Conservation (phyloP, 2,329 filamentous ascomycete genomes). For the Sporothrix variecibatus region DNA sequence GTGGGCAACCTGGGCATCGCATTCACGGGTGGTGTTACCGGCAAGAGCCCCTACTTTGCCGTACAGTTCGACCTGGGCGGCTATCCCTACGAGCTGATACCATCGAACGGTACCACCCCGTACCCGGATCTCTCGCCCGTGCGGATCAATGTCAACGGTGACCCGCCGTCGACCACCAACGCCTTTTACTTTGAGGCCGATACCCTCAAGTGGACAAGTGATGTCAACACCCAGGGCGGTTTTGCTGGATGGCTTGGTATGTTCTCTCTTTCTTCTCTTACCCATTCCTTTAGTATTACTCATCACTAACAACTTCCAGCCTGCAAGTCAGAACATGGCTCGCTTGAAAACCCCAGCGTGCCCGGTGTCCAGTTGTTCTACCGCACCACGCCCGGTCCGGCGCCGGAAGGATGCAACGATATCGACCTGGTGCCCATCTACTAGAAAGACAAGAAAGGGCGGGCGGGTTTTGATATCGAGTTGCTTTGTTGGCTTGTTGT, state of each 20-base stretch:
- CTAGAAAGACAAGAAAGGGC: background rate
- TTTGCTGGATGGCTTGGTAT: conserved; percentile 27
- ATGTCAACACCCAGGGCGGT: background rate
- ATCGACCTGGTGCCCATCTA: conserved; percentile 24
- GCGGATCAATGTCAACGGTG: conserved; percentile 1
- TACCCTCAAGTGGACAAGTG: conserved; percentile 24
- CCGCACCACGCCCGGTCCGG: background rate
- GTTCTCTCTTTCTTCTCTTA: background rate
- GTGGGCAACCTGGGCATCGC: background rate
- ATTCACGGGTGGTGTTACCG: background rate
- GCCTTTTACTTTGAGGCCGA: conserved; percentile 25
- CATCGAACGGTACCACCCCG: background rate
- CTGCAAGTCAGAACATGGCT: background rate
- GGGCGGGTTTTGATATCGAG: background rate
- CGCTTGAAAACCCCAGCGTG: background rate
- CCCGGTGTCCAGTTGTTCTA: conserved; percentile 27
- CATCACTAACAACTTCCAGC: background rate
- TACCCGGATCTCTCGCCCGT: conserved; percentile 16
- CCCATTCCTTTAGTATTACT: background rate
- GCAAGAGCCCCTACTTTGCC: conserved; percentile 1
- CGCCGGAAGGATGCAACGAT: conserved; percentile 14
- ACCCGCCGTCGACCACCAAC: background rate
- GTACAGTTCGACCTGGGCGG: conserved; percentile 16
- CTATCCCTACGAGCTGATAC: conserved; percentile 13
- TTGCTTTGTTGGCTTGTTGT: background rate